Evolutionary conservation across 2,329 filamentous ascomycete species (phyloP).

Genomic region (Triangularia verruculosa): DNA sequence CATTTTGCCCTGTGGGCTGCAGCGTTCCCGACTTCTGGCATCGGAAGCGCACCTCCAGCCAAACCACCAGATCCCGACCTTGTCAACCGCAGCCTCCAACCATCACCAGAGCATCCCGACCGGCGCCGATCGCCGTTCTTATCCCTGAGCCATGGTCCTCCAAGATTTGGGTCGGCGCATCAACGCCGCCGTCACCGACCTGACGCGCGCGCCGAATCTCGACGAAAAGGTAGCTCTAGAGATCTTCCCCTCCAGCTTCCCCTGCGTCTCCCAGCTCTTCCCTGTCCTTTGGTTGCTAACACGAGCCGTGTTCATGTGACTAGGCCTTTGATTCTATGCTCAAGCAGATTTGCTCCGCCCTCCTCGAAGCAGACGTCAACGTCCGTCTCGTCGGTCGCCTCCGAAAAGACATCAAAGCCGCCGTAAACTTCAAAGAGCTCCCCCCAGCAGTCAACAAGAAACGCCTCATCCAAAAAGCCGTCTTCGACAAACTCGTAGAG

Average conservation of each 20-base stretch:
- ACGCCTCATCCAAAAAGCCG: conserved; percentile 93
- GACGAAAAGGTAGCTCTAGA: conserved; percentile 90
- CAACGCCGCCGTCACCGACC: conserved; percentile 90
- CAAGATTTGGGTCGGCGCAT: conserved; percentile 98
- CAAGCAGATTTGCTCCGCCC: conserved; percentile 94
- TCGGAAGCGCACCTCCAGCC: not conserved
- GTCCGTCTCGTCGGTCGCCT: conserved; percentile 87
- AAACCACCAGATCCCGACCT: not conserved
- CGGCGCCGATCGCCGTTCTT: conserved; percentile 8
- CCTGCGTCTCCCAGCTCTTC: not conserved
- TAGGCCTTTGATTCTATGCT: conserved; percentile 97
- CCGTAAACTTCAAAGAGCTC: conserved; percentile 93
- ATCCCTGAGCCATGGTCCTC: conserved; percentile 73
- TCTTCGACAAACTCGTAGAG: conserved; percentile 94
- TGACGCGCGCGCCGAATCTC: conserved; percentile 87
- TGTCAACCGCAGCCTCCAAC: not conserved
- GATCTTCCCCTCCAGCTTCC: conserved; percentile 15
- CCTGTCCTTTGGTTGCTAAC: conserved; percentile 18
- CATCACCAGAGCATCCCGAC: conserved; percentile 1
- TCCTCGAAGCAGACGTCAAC: conserved; percentile 96
- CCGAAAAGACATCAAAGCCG: conserved; percentile 84
- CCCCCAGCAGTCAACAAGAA: conserved; percentile 96
- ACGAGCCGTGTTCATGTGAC: conserved; percentile 34
- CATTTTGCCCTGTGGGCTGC: not conserved
- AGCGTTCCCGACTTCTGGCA: conserved; percentile 2